A percentile compares a stretch with the other conserved stretches of the same genome.
These are phyloP conservation scores for Penicillium janthinellum DNA, from an alignment of 2,329 filamentous ascomycete genomes.

Conservation along the genomic window DNA sequence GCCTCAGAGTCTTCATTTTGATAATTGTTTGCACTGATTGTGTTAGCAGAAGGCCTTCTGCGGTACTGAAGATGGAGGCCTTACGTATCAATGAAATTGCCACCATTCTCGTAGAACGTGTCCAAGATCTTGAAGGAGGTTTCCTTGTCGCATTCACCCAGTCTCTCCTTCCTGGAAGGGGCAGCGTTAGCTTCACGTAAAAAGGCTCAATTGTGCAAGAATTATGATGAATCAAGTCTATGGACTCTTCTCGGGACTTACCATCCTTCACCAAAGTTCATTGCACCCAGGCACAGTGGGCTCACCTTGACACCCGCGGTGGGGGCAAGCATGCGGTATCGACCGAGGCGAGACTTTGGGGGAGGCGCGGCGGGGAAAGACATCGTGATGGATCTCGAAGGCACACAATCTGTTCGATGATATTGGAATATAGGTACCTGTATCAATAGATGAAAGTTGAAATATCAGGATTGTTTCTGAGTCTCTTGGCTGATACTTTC, in stretches of 20 bases:
- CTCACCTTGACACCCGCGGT: conserved; percentile 56
- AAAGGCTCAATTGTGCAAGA: background rate
- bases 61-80: background rate
- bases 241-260: conserved; percentile 3
- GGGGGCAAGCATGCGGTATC: conserved; percentile 55
- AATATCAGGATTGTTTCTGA: background rate
- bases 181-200: background rate
- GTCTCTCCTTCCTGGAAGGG: conserved; percentile 19
- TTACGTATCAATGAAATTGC: conserved; percentile 57
- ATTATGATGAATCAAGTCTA: background rate
- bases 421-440: background rate
- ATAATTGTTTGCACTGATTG: conserved; percentile 49
- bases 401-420: background rate
- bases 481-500: too few relatives aligned
- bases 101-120: conserved; percentile 52
- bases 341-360: conserved; percentile 46
- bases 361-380: conserved; percentile 11
- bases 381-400: background rate
- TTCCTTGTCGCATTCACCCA: conserved; percentile 52
- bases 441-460: background rate
- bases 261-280: conserved; percentile 59
- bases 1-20: conserved; percentile 52
- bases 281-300: conserved; percentile 56
- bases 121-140: conserved; percentile 54
- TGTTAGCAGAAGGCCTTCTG: background rate